Evolutionary conservation across 2,329 filamentous ascomycete species (phyloP).

Genomic region (Didymellaceae sp.): DNA sequence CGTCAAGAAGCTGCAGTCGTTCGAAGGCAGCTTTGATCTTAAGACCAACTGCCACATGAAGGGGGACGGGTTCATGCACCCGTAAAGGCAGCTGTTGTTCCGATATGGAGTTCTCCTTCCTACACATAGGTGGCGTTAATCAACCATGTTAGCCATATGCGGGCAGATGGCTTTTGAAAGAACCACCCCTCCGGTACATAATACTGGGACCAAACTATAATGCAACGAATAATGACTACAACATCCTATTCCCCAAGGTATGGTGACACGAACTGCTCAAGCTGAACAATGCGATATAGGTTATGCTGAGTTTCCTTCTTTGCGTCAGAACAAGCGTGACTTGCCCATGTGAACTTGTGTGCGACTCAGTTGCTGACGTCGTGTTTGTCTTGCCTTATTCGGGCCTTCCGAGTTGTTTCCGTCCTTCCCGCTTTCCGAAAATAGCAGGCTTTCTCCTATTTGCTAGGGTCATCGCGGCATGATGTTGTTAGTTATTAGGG

Average conservation of each 20-base stretch:
- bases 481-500: slow-evolving; percentile 5
- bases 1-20: slow-evolving; percentile 29
- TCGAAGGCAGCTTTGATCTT: slow-evolving; percentile 37
- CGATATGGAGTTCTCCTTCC: neutral
- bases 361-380: slow-evolving; percentile 7
- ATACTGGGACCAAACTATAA: slow-evolving; percentile 3
- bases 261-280: too few relatives aligned
- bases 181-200: slow-evolving; percentile 6
- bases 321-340: neutral
- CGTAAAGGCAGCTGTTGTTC: slow-evolving; percentile 23
- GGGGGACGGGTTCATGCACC: slow-evolving; percentile 46
- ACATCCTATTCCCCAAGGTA: slow-evolving; percentile 2
- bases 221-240: slow-evolving; percentile 12
- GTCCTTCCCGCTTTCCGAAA: slow-evolving; percentile 10
- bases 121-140: slow-evolving; percentile 10
- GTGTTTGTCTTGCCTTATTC: neutral
- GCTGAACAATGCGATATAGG: too few relatives aligned
- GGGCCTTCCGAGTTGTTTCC: neutral
- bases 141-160: slow-evolving; percentile 8
- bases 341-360: slow-evolving; percentile 8
- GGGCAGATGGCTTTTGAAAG: slow-evolving; percentile 6
- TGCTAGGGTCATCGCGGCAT: neutral
- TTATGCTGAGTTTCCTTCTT: neutral
- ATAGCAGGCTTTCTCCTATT: slow-evolving; percentile 8
- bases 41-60: slow-evolving; percentile 38